Percentiles rank a stretch among this genome's conserved stretches.
Evolutionary conservation across 805 yeast genomes (phyloP).

Genomic region (Gaillardinia entomophila): DNA sequence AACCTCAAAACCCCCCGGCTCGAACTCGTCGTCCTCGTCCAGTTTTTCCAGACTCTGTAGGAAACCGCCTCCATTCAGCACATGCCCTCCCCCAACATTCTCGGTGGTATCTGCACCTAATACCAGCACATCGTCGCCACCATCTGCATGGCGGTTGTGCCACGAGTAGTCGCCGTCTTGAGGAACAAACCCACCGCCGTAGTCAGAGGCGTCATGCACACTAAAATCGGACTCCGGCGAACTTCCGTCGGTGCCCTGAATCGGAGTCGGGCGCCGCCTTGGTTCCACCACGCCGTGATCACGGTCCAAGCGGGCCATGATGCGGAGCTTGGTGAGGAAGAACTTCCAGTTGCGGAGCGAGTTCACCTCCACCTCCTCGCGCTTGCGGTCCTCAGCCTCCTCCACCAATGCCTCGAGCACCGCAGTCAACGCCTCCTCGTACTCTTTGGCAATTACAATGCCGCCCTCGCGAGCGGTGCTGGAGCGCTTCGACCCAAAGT

Average conservation of each 20-base stretch:
- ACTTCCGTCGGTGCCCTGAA: too few relatives aligned
- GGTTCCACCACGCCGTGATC: constrained; percentile 42
- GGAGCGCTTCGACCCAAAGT: constrained; percentile 42
- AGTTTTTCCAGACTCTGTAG: too few relatives aligned
- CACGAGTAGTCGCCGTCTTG: too few relatives aligned
- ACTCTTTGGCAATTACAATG: constrained; percentile 62
- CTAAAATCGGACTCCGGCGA: too few relatives aligned
- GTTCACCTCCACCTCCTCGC: constrained; percentile 38
- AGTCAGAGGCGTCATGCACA: too few relatives aligned
- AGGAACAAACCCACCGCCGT: too few relatives aligned
- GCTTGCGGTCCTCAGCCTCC: constrained; percentile 43
- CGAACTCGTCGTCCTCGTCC: not conserved
- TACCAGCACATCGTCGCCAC: too few relatives aligned
- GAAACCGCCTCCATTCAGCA: too few relatives aligned
- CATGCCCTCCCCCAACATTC: too few relatives aligned
- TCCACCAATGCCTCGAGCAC: constrained; percentile 45
- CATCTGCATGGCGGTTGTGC: too few relatives aligned
- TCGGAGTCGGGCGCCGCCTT: too few relatives aligned
- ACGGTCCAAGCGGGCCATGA: constrained; percentile 39
- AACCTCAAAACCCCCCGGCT: not conserved
- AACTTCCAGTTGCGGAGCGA: constrained; percentile 52
- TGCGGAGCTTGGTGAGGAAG: constrained; percentile 45
- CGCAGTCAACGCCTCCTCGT: constrained; percentile 50
- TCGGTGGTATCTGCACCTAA: too few relatives aligned
- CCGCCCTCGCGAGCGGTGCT: constrained; percentile 71